Percentiles rank a stretch among this genome's conserved stretches.
Conservation (phyloP, 345 rosid genomes). For the Moricandia moricandioides region DNA sequence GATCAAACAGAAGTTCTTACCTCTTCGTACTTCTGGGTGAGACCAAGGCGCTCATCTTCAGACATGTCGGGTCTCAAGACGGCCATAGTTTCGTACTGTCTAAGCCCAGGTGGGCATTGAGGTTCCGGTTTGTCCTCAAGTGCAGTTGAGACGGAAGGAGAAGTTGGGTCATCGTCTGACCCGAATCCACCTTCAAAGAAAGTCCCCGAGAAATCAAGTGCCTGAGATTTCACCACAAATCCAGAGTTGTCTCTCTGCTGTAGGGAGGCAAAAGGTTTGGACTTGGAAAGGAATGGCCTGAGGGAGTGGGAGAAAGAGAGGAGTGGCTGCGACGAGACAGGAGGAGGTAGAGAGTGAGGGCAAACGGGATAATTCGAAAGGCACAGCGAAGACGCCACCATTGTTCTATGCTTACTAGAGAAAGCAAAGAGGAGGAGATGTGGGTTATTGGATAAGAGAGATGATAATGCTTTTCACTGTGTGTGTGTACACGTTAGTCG, state of each 20-base stretch:
- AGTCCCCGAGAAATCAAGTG: constrained; percentile 74
- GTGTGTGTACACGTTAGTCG: constrained; percentile 18
- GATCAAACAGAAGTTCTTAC: constrained; percentile 36
- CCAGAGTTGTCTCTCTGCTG: constrained; percentile 1
- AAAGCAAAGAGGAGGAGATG: not conserved
- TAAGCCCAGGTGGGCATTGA: constrained; percentile 93
- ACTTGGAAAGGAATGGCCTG: constrained; percentile 39
- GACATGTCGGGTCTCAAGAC: constrained; percentile 96
- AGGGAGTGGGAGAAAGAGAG: constrained; percentile 46
- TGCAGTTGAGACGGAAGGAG: constrained; percentile 43
- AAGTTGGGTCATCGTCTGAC: constrained; percentile 64
- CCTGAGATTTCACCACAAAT: constrained; percentile 49
- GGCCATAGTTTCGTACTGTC: constrained; percentile 82
- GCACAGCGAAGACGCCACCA: constrained; percentile 53
- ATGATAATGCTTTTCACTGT: constrained; percentile 16
- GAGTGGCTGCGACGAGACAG: constrained; percentile 35
- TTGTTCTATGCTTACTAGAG: constrained; percentile 28
- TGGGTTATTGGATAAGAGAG: constrained; percentile 27
- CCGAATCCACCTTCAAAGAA: constrained; percentile 76
- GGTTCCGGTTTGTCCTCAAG: constrained; percentile 76
- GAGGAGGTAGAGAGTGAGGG: constrained; percentile 38
- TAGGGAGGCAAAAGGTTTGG: constrained; percentile 29
- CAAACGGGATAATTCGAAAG: constrained; percentile 37
- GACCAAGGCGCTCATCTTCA: constrained; percentile 83
- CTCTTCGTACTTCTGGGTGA: constrained; percentile 97